Evolutionary conservation across 805 yeast species (phyloP), one percentile per base, ranked within the genome.

Genomic region (Saccharomycopsis schoenii): DNA sequence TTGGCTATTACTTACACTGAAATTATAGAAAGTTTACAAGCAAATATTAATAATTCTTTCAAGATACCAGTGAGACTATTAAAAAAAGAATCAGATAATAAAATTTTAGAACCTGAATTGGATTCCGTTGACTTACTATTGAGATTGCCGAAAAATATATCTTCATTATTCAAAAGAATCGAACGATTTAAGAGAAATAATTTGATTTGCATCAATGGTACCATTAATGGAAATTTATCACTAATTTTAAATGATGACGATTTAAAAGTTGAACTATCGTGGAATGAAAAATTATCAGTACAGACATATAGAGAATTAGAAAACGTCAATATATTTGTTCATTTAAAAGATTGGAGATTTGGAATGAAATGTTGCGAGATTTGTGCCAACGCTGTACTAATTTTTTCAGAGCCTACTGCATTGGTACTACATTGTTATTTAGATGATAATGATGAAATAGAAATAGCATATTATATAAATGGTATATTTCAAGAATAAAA

Each of bases 11-110:
- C 76, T 65, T 85, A 83, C 67, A 77, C 81, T 19, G 84, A 82
- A 63, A 72, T 70, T 67, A 74, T 70, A 41, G 55, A 57, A 14
- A 56, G 34, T 14, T 36, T 21, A 15, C 69, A 71, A 10, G 77
- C 79, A 25, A 73, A 81, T 2, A 77, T 88, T 17, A 79, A 80
- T 63, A 90, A 86, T 67, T 79, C 88, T 8, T 83, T 85, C 67
- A 82, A 83, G 58, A 80, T 92, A 19, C 93, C 96, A 0, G 88
- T 88, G 1, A 75, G 84, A 65, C 74, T 88, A 51, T 67, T 88
- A 60, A 80, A 83, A 61, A 77, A 75, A 64, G 80, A 77, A 15
- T 83, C 80, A 62, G 84, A 82, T 60, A 77, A 77, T 14, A 68
- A 77, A 57, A 74, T 83, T 10, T 73, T 76, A 19, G 94, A 88